Evolutionary conservation across 352 stramenopile species (phyloP).

Genomic region (Pythium pyrilobum): DNA sequence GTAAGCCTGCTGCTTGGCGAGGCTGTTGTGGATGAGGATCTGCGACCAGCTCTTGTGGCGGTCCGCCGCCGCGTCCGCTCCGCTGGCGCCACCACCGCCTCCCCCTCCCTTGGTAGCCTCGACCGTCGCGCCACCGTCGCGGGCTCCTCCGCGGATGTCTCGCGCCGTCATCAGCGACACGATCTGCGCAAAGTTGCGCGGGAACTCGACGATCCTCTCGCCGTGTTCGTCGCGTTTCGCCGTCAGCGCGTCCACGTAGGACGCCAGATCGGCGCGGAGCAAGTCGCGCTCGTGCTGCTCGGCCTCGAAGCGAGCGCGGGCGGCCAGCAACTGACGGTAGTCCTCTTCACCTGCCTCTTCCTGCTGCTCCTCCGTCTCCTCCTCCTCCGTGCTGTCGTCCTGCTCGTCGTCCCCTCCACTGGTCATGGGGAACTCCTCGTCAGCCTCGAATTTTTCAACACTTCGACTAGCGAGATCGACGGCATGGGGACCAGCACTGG

Average conservation of each 20-base stretch:
- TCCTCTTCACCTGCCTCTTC: slow-evolving; percentile 15
- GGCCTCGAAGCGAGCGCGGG: slow-evolving; percentile 10
- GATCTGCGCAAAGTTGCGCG: slow-evolving; percentile 58
- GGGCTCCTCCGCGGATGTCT: slow-evolving; percentile 31
- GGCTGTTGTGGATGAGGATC: slow-evolving; percentile 52
- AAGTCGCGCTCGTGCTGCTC: slow-evolving; percentile 34
- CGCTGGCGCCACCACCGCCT: too few relatives aligned
- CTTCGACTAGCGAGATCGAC: slow-evolving; percentile 1
- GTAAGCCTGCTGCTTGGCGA: slow-evolving; percentile 65
- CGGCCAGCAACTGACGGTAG: slow-evolving; percentile 18
- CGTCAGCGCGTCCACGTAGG: slow-evolving; percentile 38
- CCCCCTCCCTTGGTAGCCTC: too few relatives aligned
- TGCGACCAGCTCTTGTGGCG: slow-evolving; percentile 46
- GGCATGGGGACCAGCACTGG: not conserved
- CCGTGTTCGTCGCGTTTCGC: slow-evolving; percentile 40
- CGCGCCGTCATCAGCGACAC: slow-evolving; percentile 59
- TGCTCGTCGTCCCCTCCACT: not conserved
- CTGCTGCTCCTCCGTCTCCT: slow-evolving; percentile 1
- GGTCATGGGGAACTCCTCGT: not conserved
- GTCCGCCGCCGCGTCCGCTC: not conserved
- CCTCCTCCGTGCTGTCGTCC: not conserved
- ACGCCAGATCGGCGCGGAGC: slow-evolving; percentile 35
- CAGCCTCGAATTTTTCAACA: not conserved
- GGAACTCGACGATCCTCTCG: slow-evolving; percentile 45
- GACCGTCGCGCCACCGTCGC: not conserved